Conservation (phyloP, 306 rosid species). For the Quercus rubra region DNA sequence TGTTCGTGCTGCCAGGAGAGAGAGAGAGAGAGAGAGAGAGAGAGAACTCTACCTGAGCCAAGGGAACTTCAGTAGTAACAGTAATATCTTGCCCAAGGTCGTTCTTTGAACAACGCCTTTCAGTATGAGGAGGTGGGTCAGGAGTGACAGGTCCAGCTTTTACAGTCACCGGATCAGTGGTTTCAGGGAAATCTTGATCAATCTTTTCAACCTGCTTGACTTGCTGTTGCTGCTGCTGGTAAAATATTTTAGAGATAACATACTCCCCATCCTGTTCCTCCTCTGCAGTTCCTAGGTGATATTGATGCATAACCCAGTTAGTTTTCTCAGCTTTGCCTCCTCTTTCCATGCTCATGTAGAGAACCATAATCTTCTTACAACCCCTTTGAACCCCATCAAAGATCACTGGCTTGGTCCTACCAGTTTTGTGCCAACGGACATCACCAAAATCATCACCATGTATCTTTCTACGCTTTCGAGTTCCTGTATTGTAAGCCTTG, state of each 20-base stretch:
- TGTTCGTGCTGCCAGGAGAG: neutral
- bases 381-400: slow-evolving; percentile 64
- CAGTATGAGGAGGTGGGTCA: slow-evolving; percentile 47
- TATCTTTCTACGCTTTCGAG: slow-evolving; percentile 76
- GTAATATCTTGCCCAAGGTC: slow-evolving; percentile 36
- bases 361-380: slow-evolving; percentile 87
- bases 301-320: slow-evolving; percentile 90
- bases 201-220: slow-evolving; percentile 47
- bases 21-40: neutral
- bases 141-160: slow-evolving; percentile 74
- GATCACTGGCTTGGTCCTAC: slow-evolving; percentile 68
- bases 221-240: slow-evolving; percentile 59
- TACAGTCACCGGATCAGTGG: slow-evolving; percentile 18
- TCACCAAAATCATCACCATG: slow-evolving; percentile 59
- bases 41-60: slow-evolving; percentile 38
- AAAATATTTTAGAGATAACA: slow-evolving; percentile 69
- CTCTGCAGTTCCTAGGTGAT: slow-evolving; percentile 72
- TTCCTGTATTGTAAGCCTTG: slow-evolving; percentile 85
- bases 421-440: slow-evolving; percentile 96
- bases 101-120: slow-evolving; percentile 30
- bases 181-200: slow-evolving; percentile 53
- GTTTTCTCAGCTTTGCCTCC: slow-evolving; percentile 82
- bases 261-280: slow-evolving; percentile 75
- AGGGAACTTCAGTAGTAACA: slow-evolving; percentile 6
- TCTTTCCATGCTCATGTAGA: slow-evolving; percentile 40